Evolutionary conservation across 495 filamentous ascomycete genomes (phyloP).

Genomic region (Penicillium antarcticum): DNA sequence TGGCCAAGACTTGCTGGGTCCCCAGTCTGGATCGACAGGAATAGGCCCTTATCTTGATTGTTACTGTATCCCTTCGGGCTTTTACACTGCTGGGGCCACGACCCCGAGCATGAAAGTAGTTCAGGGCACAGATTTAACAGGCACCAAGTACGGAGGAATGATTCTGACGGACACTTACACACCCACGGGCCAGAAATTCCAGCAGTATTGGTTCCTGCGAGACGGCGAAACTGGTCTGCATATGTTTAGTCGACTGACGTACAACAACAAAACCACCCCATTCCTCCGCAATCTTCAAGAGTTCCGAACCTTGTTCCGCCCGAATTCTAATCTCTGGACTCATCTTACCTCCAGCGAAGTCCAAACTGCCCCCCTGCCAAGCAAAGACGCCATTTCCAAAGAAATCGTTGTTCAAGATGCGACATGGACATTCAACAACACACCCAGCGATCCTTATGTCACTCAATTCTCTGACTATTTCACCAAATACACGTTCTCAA

Average conservation of each 20-base stretch:
- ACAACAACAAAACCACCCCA: constrained; percentile 50
- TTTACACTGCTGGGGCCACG: constrained; percentile 50
- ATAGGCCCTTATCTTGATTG: constrained; percentile 56
- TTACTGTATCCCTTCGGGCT: constrained; percentile 53
- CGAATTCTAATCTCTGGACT: constrained; percentile 53
- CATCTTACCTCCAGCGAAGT: constrained; percentile 49
- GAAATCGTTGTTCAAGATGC: constrained; percentile 54
- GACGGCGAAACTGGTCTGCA: constrained; percentile 55
- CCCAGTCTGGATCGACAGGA: constrained; percentile 40
- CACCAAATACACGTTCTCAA: constrained; percentile 56
- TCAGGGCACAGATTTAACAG: constrained; percentile 45
- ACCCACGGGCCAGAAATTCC: constrained; percentile 47
- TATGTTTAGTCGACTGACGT: constrained; percentile 51
- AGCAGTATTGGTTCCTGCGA: constrained; percentile 57
- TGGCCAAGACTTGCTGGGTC: constrained; percentile 48
- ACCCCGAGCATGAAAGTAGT: constrained; percentile 42
- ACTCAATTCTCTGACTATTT: constrained; percentile 53
- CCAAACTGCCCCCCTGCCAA: constrained; percentile 51
- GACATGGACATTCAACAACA: constrained; percentile 52
- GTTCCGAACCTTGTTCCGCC: constrained; percentile 52
- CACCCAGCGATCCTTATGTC: constrained; percentile 47
- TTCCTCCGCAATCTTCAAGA: constrained; percentile 54
- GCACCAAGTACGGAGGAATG: constrained; percentile 47
- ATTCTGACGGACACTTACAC: constrained; percentile 51
- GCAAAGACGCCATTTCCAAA: constrained; percentile 35